Evolutionary conservation across 345 rosid genomes (phyloP), one percentile per base, ranked within the genome.

Genomic region (Arabis hirsuta): DNA sequence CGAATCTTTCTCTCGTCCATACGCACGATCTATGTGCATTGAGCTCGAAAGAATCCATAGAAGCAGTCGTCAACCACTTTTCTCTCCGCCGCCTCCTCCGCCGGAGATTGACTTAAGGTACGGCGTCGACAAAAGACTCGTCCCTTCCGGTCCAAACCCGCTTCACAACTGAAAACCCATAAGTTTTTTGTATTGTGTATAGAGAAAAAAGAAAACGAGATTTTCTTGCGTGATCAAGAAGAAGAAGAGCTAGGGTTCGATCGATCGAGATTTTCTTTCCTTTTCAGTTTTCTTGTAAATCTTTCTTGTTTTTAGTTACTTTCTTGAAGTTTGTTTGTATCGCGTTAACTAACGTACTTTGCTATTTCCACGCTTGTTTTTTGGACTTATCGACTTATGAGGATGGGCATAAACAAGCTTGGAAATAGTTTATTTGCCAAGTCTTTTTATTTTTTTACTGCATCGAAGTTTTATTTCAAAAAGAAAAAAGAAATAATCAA

Each of bases 61-160:
- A 44, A 77, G 69, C 39, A 65, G 65, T 29, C 69, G 68, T 11
- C 71, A 63, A 31, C 76, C 76, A 0, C 69, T 43, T 3, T 57
- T 66, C 55, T 32, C 74, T 58, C 31, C 67, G 34, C 80, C 72
- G 4, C 57, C 73, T 67, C 62, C 78, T 72, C 64, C 63, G 39
- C 2, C 52, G 32, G 81, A 90, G 91, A 87, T 90, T 65, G 98
- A 93, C 73, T 85, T 80, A 3, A 89, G 87, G 36, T 93, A 90
- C 54, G 90, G 93, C 12, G 85, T 86, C 2, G 84, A 92, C 67
- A 92, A 92, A 80, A 91, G 97, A 44, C 91, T 84, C 5, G 98
- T 92, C 43, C 98, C 97, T 16, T 88, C 94, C 2, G 97, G 98
- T 55, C 96, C 98, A 2, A 93, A 93, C 81, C 97, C 98, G 4